Conservation (phyloP, 169 alveolate species). For the Plasmodium sp. region DNA sequence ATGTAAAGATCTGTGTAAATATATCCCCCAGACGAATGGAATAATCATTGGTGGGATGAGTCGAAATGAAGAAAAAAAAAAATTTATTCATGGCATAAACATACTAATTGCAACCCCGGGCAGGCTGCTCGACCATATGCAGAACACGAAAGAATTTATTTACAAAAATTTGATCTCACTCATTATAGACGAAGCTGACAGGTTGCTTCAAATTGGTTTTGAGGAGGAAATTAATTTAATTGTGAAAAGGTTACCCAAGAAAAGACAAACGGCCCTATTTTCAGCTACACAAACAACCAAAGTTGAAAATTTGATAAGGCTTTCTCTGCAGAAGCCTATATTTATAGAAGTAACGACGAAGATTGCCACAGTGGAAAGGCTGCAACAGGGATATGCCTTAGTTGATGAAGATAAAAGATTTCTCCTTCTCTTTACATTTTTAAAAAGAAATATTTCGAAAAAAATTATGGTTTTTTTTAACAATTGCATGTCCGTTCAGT, state of each 20-base stretch:
- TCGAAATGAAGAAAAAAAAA: constrained; percentile 96
- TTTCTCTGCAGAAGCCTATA: constrained; percentile 96
- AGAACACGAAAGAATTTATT: constrained; percentile 96
- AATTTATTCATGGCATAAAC: constrained; percentile 96
- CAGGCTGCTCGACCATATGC: constrained; percentile 98
- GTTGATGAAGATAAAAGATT: constrained; percentile 97
- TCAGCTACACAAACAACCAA: constrained; percentile 99
- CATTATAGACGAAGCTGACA: constrained; percentile 99
- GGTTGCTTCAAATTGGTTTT: constrained; percentile 98
- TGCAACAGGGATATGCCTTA: constrained; percentile 98
- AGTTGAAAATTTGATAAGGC: constrained; percentile 95
- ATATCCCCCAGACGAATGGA: constrained; percentile 97
- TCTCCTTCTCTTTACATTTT: constrained; percentile 95
- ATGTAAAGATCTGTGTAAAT: constrained; percentile 93
- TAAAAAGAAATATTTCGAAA: constrained; percentile 95
- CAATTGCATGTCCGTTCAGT: constrained; percentile 98
- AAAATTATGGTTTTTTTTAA: constrained; percentile 98
- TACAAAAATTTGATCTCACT: constrained; percentile 95
- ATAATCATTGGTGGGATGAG: constrained; percentile 99
- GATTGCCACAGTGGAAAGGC: constrained; percentile 94
- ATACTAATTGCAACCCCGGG: constrained; percentile 99
- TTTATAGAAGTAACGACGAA: constrained; percentile 91
- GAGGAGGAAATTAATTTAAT: constrained; percentile 99
- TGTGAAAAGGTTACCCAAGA: constrained; percentile 95
- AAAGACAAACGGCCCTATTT: constrained; percentile 97